Evolutionary conservation across 106 monocot species (phyloP).

Genomic region (Phalaenopsis equestris): DNA sequence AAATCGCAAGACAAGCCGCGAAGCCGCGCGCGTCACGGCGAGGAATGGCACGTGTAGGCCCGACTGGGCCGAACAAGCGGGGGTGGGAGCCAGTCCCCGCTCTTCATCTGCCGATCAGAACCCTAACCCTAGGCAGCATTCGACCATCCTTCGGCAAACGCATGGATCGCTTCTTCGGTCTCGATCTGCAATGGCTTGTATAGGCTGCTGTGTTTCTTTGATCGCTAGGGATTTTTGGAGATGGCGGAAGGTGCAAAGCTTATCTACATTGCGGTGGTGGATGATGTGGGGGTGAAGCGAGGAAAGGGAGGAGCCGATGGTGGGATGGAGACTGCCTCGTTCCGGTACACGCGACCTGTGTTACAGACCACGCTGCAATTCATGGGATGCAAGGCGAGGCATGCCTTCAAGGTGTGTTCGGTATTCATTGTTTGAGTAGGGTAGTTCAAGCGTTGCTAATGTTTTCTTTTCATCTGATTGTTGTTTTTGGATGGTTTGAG

Average conservation of each 20-base stretch:
- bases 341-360: constrained; percentile 62
- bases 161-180: neutral
- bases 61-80: neutral
- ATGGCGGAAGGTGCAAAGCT: constrained; percentile 63
- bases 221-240: neutral
- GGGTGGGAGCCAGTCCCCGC: neutral
- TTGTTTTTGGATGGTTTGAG: neutral
- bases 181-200: neutral
- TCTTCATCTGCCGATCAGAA: neutral
- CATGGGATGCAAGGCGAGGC: constrained; percentile 83
- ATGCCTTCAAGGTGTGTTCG: constrained; percentile 68
- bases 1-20: neutral
- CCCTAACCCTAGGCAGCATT: constrained; percentile 4
- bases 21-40: neutral
- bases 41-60: neutral
- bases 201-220: neutral
- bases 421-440: neutral
- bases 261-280: constrained; percentile 77
- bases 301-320: neutral
- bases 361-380: constrained; percentile 81
- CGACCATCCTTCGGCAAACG: neutral
- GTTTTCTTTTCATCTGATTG: neutral
- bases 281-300: constrained; percentile 20
- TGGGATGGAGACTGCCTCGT: constrained; percentile 12
- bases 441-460: neutral